A percentile compares a stretch with the other conserved stretches of the same genome.
phyloP scores from a whole-genome alignment of 2,329 filamentous ascomycete genomes.

The Aspergillus tamarii region DNA sequence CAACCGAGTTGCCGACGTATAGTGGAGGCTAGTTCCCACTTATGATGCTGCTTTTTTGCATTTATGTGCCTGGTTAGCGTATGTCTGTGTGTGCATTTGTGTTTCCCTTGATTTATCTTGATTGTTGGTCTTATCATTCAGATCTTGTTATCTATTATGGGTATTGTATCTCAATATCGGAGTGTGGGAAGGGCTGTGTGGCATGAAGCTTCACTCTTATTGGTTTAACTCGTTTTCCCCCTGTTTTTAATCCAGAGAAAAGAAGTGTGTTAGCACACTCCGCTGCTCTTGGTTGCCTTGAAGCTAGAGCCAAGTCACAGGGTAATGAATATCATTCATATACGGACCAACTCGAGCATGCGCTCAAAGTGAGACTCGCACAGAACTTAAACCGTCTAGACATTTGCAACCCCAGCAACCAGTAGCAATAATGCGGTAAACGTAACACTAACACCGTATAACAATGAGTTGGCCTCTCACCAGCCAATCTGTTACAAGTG shows the following conservation, averaged over 20 bases:
- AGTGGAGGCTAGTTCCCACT: conserved; percentile 28
- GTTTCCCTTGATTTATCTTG: conserved; percentile 14
- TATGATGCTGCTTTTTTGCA: conserved; percentile 22
- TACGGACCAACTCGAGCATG: background rate
- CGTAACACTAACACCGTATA: background rate
- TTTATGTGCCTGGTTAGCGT: conserved; percentile 24
- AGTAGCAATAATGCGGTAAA: background rate
- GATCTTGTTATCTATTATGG: background rate
- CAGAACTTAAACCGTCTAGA: background rate
- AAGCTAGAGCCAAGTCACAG: background rate
- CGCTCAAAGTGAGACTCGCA: background rate
- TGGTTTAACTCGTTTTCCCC: conserved; percentile 10
- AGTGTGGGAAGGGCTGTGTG: conserved; percentile 22
- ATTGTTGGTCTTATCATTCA: background rate
- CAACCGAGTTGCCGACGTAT: conserved; percentile 28
- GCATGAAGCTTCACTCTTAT: conserved; percentile 20
- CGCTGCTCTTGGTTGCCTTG: conserved; percentile 2
- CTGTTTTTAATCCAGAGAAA: background rate
- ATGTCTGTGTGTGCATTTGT: conserved; percentile 5
- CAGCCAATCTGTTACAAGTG: background rate
- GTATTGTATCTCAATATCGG: conserved; percentile 11
- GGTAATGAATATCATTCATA: conserved; percentile 4
- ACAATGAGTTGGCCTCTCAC: background rate
- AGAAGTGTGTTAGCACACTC: conserved; percentile 1
- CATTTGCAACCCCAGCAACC: background rate